These are phyloP conservation scores for Mucor irregularis DNA, from an alignment of 371 early-diverging fungal genomes.

Conservation along the genomic window DNA sequence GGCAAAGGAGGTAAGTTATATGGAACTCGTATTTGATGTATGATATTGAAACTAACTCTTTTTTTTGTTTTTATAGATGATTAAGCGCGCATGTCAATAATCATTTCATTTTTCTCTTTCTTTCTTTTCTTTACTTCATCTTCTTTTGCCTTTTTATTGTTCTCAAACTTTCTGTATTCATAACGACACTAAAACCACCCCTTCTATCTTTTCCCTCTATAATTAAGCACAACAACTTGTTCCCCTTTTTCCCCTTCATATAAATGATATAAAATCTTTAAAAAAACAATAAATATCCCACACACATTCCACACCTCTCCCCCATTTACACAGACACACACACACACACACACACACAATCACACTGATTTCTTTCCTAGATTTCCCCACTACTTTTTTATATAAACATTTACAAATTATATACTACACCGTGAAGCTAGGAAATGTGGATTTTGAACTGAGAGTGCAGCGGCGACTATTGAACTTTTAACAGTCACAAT, in stretches of 20 bases:
- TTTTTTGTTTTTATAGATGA: conserved; percentile 20
- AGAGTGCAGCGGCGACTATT: too few relatives aligned
- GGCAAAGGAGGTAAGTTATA: conserved; percentile 61
- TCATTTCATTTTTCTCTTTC: neutral
- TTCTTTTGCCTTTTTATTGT: conserved; percentile 3
- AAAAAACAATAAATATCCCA: too few relatives aligned
- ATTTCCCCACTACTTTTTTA: too few relatives aligned
- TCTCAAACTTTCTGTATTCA: conserved; percentile 9
- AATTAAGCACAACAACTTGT: neutral
- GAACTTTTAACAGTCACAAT: too few relatives aligned
- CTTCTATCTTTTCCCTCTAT: neutral
- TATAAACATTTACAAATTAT: too few relatives aligned
- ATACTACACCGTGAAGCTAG: too few relatives aligned
- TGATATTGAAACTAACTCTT: neutral
- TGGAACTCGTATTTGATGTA: neutral
- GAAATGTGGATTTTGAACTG: too few relatives aligned
- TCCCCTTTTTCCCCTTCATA: neutral
- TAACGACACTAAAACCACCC: conserved; percentile 1
- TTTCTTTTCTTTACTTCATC: neutral
- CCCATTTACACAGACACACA: too few relatives aligned
- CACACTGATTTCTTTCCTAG: too few relatives aligned
- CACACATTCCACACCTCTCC: too few relatives aligned
- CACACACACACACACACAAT: too few relatives aligned
- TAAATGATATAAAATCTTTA: neutral
- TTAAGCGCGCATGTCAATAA: conserved; percentile 30